Evolutionary conservation across 2,329 filamentous ascomycete species (phyloP).

Genomic region (Ilyonectria destructans): DNA sequence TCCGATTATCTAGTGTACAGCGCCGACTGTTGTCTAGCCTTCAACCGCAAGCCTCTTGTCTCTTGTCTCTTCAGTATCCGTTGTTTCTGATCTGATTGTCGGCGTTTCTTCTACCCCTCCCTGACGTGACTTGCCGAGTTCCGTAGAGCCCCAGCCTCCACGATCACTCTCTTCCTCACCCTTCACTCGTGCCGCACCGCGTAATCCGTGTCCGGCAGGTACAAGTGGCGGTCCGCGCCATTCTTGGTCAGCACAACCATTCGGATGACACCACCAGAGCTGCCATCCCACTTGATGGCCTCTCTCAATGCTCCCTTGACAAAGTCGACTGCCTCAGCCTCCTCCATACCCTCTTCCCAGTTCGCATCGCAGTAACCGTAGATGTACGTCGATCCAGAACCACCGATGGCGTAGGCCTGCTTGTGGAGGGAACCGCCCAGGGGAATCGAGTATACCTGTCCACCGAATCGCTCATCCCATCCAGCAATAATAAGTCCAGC

Average conservation of each 20-base stretch:
- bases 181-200: conserved; percentile 76
- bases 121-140: conserved; percentile 39
- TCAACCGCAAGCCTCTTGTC: conserved; percentile 29
- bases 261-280: conserved; percentile 97
- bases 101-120: conserved; percentile 29
- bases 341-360: conserved; percentile 96
- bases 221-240: conserved; percentile 93
- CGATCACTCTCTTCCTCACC: conserved; percentile 32
- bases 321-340: conserved; percentile 91
- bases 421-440: conserved; percentile 98
- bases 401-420: conserved; percentile 94
- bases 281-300: conserved; percentile 99
- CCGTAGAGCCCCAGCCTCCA: conserved; percentile 33
- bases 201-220: conserved; percentile 94
- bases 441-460: conserved; percentile 97
- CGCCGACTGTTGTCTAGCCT: conserved; percentile 45
- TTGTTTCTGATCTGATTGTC: conserved; percentile 27
- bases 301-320: conserved; percentile 93
- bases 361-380: conserved; percentile 98
- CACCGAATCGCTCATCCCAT: conserved; percentile 94
- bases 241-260: conserved; percentile 96
- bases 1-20: conserved; percentile 52
- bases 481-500: conserved; percentile 99
- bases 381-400: conserved; percentile 98
- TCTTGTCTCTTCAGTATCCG: conserved; percentile 15